A percentile compares a stretch with the other conserved stretches of the same genome.
phyloP scores from a whole-genome alignment of 106 monocot genomes.

The Dendrobium chrysotoxum region DNA sequence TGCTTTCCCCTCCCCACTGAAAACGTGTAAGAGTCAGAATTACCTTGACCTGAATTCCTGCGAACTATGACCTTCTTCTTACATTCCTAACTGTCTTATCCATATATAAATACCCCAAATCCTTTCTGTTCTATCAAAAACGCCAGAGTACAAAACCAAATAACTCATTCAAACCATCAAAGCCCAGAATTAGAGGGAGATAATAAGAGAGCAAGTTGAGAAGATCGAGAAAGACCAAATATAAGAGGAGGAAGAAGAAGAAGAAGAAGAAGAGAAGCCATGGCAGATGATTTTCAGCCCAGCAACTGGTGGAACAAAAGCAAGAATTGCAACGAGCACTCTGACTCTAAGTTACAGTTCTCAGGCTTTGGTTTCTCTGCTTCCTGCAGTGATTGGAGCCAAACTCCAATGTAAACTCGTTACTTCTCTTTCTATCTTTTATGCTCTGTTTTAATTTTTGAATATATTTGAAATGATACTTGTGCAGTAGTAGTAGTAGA shows the following conservation, averaged over 20 bases:
- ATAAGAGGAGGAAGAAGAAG: too few relatives aligned
- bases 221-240: too few relatives aligned
- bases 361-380: not conserved
- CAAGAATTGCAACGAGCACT: not conserved
- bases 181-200: not conserved
- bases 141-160: not conserved
- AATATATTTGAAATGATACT: not conserved
- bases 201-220: too few relatives aligned
- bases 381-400: not conserved
- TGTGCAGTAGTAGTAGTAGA: not conserved
- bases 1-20: not conserved
- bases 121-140: not conserved
- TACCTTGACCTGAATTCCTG: not conserved
- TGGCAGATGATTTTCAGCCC: not conserved
- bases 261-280: not conserved
- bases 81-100: constrained; percentile 1
- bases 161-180: not conserved
- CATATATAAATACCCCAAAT: constrained; percentile 2
- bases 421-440: not conserved
- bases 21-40: not conserved
- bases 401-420: not conserved
- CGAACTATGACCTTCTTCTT: not conserved
- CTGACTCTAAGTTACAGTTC: too few relatives aligned
- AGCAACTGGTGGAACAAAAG: not conserved
- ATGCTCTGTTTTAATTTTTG: not conserved